Conservation (phyloP, 2,329 filamentous ascomycete species). For the Diaporthe nobilis region DNA sequence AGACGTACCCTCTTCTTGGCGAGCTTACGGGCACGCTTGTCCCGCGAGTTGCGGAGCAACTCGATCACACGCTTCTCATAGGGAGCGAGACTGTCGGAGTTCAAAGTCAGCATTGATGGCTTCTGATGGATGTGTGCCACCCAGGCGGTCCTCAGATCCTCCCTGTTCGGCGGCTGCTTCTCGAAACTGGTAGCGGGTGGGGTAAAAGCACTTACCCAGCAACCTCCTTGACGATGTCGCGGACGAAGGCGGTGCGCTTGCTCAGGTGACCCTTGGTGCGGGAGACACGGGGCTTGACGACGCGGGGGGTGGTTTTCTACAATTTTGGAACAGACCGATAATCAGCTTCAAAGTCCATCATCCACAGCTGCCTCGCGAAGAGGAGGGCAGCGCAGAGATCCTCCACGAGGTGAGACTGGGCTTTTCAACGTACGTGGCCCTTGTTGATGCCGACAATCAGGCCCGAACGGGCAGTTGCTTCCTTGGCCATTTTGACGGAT, state of each 20-base stretch:
- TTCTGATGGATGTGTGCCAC: neutral
- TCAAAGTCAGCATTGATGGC: constrained; percentile 37
- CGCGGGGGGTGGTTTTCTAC: constrained; percentile 87
- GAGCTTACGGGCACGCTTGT: constrained; percentile 99
- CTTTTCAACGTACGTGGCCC: constrained; percentile 70
- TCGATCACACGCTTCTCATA: constrained; percentile 99
- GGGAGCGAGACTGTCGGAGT: constrained; percentile 77
- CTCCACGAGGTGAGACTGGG: constrained; percentile 81
- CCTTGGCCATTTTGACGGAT: constrained; percentile 69
- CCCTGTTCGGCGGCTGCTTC: neutral
- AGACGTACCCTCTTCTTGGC: constrained; percentile 95
- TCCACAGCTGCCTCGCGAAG: constrained; percentile 59
- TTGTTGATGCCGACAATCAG: constrained; percentile 74
- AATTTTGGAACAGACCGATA: constrained; percentile 52
- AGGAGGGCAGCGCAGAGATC: constrained; percentile 71
- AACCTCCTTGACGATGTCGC: constrained; percentile 98
- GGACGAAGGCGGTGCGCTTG: constrained; percentile 97
- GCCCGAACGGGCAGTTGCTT: constrained; percentile 70
- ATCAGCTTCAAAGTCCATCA: constrained; percentile 72
- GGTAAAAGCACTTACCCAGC: constrained; percentile 77
- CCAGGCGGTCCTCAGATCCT: neutral
- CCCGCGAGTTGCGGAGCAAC: constrained; percentile 98
- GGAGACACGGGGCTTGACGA: constrained; percentile 83
- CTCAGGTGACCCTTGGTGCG: constrained; percentile 95
- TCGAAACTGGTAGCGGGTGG: neutral